Base-by-base conservation (phyloP, 345 rosid genomes). In the Dipteronia dyeriana region DNA sequence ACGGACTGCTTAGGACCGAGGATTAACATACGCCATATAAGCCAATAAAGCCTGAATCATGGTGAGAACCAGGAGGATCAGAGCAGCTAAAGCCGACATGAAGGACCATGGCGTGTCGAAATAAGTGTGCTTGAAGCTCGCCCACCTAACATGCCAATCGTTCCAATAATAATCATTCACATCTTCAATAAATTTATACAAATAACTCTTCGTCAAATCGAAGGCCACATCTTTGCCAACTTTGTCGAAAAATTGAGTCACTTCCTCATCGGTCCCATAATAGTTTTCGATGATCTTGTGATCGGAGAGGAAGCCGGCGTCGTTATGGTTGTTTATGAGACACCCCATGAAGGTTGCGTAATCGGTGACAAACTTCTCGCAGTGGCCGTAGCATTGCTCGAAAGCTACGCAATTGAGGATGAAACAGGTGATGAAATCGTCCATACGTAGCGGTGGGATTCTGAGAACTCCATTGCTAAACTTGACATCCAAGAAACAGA, bases 321-420 rank as follows among this genome's bases (percentile, higher is more conserved):
- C 81, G 0, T 8, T 22, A 0, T 51, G 63, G 9, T 39, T 29
- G 34, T 49, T 34, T 12, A 64, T 19, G 20, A 75, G 63, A 20
- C 70, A 26, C 0, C 51, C 51, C 78, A 75, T 29, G 26, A 75
- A 75, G 2, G 51, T 49, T 9, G 34, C 51, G 13, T 75, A 75
- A 34, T 75, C 63, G 1, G 81, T 81, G 17, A 81, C 29, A 68
- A 68, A 74, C 51, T 63, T 74, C 2, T 45, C 1, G 57, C 71
- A 26, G n/a, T 69, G 22, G 0, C 51, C 61, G 26, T 69, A 74
- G 19, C 81, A 74, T 60, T 78, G 78, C 39, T 81, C 78, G 8
- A 74, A 81, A 26, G 84, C 84, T 0, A 81, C 72, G 25, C 67
- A 78, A 5, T 81, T 81, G 11, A 79, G 75, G 17, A 81, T 23